Base-by-base conservation (phyloP, 495 filamentous ascomycete genomes). In the Staphylotrichum longicolle region DNA sequence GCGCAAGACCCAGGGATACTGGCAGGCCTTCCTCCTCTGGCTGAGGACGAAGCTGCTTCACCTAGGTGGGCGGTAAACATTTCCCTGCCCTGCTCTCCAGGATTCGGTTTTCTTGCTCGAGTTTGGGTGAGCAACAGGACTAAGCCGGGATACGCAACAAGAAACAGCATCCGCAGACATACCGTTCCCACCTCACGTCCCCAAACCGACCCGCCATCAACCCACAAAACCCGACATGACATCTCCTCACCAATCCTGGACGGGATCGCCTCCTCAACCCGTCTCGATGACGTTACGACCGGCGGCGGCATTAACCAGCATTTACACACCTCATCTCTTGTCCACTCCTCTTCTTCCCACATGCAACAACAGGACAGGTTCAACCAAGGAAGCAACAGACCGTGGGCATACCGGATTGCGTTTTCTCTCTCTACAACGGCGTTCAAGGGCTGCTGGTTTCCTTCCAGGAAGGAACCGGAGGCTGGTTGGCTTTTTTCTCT, bases 21-120 rank as follows among this genome's bases (percentile, higher is more conserved):
- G 80, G 80, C 78, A 77, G 4, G 77, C 73, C 34, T 80, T 85
- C 57, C 72, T 85, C 37, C 73, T 85, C 51, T 85, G 82, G 82
- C 57, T 85, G 9, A 70, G 80, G 48, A 83, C 80, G 7, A 80
- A 78, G 66, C 66, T 82, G 42, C 69, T 82, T n/a, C 69, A 76
- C 32, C 62, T 75, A 32, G 66, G 72, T 45, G 70, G 60, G 40
- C 64, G 60, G 57, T 72, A 69, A 57, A 57, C 7, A 7, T 45
- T n/a, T 30, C 37, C 1, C 20, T 27, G 20, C 1, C 20, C 20
- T 27, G 20, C 37, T 30, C 37, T 52, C 11, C 20, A 45, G 30
- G 2, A 7, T 50, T 11, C 30, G 15, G 14, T 1, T n/a, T 11
- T 5, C 9, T 6, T 27, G 15, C 2, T 48, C 32, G 20, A 35